Evolutionary conservation across 176 grass and related monocot genomes (phyloP).

Genomic region (Thinopyrum elongatum): DNA sequence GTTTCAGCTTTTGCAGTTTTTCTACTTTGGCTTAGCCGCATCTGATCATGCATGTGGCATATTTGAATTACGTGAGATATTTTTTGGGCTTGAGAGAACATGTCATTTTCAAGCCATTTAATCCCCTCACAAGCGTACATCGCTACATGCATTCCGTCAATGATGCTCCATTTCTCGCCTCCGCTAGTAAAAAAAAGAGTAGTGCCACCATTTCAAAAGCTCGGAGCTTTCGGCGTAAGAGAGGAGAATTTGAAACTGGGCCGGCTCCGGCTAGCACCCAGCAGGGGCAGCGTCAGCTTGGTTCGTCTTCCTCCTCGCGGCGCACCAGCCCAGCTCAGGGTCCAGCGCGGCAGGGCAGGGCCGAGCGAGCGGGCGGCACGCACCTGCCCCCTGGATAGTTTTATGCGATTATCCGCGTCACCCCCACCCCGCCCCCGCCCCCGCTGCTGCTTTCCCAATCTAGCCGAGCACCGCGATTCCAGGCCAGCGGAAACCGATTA

Average conservation of each 20-base stretch:
- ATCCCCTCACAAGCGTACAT: background rate
- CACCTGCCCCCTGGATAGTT: conserved; percentile 32
- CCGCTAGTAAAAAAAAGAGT: too few species aligned
- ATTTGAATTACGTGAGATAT: background rate
- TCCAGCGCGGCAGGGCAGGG: conserved; percentile 51
- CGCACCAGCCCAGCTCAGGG: conserved; percentile 7
- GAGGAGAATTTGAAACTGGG: background rate
- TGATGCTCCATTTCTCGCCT: background rate
- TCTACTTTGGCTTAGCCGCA: too few species aligned
- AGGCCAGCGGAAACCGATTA: conserved; percentile 33
- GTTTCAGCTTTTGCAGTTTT: too few species aligned
- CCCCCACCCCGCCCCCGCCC: background rate
- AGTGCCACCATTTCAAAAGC: background rate
- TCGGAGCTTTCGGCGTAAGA: background rate
- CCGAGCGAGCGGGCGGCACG: conserved; percentile 12
- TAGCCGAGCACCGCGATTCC: conserved; percentile 46
- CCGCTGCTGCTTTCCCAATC: conserved; percentile 39
- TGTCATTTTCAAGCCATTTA: background rate
- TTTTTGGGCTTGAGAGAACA: background rate
- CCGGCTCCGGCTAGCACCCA: too few species aligned
- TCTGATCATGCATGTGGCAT: background rate
- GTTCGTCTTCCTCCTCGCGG: conserved; percentile 8
- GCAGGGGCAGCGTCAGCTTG: background rate
- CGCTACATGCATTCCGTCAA: too few species aligned
- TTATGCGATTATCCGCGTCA: conserved; percentile 39